Base-by-base conservation (phyloP, 352 stramenopile genomes). In the Phytophthora agathidicida region DNA sequence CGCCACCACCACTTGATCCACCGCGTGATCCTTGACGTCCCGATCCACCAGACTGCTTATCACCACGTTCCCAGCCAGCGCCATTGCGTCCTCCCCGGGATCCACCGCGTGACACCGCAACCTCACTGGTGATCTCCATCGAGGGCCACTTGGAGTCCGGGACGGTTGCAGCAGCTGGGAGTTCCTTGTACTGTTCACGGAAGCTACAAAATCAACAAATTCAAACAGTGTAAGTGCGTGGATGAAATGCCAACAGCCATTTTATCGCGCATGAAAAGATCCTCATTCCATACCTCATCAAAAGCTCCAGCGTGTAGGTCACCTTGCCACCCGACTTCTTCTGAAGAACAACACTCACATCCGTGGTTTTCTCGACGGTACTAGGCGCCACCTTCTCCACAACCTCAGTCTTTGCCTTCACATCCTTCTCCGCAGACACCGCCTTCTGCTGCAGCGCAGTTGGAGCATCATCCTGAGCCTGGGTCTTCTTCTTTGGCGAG, bases 51-150 rank as follows among this genome's bases (percentile, higher is more conserved):
- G 60, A 32, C 31, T 87, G 76, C 11, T 82, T 83, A 13, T 86
- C 75, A 20, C 81, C 75, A 56, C 82, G 79, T 36, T 91, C 82
- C 83, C 83, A 92, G 14, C 73, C 65, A 38, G 56, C 58, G 31
- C 74, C 66, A 68, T 52, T 66, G 20, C 78, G 69, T 33, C 72
- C 71, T 38, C 76, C 73, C 13, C 74, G 73, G 10, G 69, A 80
- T 33, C 68, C 50, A 47, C 68, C 61, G 36, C 72, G 70, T 13
- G 66, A 68, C 9, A 75, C 68, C 27, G 81, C 76, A 24, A 81
- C 81, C 36, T 89, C 81, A 13, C 74, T 86, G 6, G 75, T 74
- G 31, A 88, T 73, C 10, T 91, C 78, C 81, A 91, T 89, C 5
- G 72, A 83, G 23, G 80, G 78, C 81, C 81, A 91, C 44, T 76